Conservation (phyloP, 495 filamentous ascomycete species). For the Polyplosphaeria fusca region DNA sequence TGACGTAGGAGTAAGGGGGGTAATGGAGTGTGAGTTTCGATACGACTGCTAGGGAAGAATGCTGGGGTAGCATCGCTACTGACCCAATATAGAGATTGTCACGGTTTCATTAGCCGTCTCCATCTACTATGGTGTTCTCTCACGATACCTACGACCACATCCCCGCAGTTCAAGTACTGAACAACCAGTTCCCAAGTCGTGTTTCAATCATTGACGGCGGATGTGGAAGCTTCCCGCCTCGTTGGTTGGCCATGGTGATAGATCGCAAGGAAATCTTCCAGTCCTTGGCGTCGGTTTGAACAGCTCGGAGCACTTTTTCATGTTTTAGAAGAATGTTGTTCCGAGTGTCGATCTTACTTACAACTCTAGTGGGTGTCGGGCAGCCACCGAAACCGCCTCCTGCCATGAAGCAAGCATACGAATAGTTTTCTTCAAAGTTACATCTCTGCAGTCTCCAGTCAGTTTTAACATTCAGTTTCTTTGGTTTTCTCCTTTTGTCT, state of each 20-base stretch:
- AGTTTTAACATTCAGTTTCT: no score
- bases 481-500: no score
- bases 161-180: no score
- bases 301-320: slow-evolving; percentile 11
- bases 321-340: no score
- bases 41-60: no score
- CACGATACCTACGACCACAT: no score
- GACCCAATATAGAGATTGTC: not conserved
- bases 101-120: not conserved
- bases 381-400: slow-evolving; percentile 12
- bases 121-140: no score
- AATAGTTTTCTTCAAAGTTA: slow-evolving; percentile 23
- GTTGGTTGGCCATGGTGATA: not conserved
- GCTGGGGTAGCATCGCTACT: not conserved
- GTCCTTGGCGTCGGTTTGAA: slow-evolving; percentile 5
- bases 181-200: no score
- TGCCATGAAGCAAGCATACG: slow-evolving; percentile 14
- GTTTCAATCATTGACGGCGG: no score
- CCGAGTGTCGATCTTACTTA: slow-evolving; percentile 13
- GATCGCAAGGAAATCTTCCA: not conserved
- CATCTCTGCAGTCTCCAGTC: slow-evolving; percentile 11
- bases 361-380: slow-evolving; percentile 11
- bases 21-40: no score
- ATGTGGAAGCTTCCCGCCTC: not conserved
- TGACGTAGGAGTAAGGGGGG: no score